Evolutionary conservation across 192 early-diverging fungal genomes (phyloP).

Genomic region (Coemansia biformis): DNA sequence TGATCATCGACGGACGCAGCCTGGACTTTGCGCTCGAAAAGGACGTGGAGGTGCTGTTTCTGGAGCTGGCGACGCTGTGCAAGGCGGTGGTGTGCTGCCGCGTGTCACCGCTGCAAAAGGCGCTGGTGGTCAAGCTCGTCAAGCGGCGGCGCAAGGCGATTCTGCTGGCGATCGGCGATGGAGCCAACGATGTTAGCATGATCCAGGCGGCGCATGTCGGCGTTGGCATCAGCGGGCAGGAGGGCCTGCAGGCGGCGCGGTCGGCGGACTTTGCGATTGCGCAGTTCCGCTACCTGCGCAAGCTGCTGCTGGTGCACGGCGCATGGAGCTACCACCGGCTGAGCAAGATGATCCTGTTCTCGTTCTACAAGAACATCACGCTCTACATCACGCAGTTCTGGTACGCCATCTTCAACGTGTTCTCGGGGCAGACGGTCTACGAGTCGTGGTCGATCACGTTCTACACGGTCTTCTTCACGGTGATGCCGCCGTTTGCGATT

Average conservation of each 20-base stretch:
- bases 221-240: constrained; percentile 92
- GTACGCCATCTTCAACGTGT: constrained; percentile 90
- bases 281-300: constrained; percentile 92
- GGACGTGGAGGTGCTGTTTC: constrained; percentile 70
- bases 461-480: constrained; percentile 93
- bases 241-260: constrained; percentile 95
- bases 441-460: constrained; percentile 96
- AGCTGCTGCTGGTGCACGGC: constrained; percentile 93
- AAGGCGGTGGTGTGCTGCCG: constrained; percentile 97
- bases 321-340: constrained; percentile 95
- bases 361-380: constrained; percentile 99
- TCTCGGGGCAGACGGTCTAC: constrained; percentile 94
- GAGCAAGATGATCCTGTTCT: constrained; percentile 93
- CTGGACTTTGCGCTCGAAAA: constrained; percentile 91
- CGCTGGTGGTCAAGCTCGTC: constrained; percentile 96
- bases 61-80: constrained; percentile 87
- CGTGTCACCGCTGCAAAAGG: constrained; percentile 97
- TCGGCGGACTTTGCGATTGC: constrained; percentile 98
- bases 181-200: constrained; percentile 98
- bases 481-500: constrained; percentile 90
- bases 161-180: constrained; percentile 95
- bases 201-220: constrained; percentile 99
- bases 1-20: constrained; percentile 92
- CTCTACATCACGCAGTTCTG: constrained; percentile 98
- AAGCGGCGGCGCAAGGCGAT: constrained; percentile 86